Evolutionary conservation across 2,329 filamentous ascomycete genomes (phyloP), one percentile per base, ranked within the genome.

Genomic region (Fusarium sp.): DNA sequence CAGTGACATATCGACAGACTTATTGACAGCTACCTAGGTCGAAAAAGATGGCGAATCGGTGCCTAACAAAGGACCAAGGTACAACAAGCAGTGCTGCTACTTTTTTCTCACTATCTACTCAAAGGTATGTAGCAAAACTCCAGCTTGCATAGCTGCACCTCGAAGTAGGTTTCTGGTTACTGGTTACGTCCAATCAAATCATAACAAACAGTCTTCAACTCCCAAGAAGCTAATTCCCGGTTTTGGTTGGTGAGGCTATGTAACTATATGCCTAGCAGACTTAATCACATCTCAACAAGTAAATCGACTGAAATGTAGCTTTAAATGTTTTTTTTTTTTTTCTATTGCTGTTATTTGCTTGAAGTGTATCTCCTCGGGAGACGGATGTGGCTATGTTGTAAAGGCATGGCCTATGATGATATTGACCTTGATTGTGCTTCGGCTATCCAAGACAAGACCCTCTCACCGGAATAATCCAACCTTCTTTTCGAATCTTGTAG

Each of bases 361-460:
- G 15, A 25, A 42, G 29, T 51, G 25, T 22, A 34, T 14, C 30
- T 52, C 24, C 50, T 34, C 52, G 20, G 34, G 44, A 55, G 32
- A 34, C n/a, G 27, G 25, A 47, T 44, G 30, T 57, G 47, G 43
- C 24, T 53, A 25, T 47, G 51, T 29, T 55, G 32, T 34, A 44
- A 30, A 59, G 30, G 30, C 46, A 30, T 59, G 22, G 42, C 42
- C 44, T 42, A 58, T 61, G 63, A 32, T 40, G 60, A 66, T 43
- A 42, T 50, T 67, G 54, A 42, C 69, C 57, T 45, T 54, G 46
- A 60, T 55, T 51, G 46, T 34, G 47, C 43, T 46, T 32, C 49
- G 27, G 32, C n/a, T 22, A 18, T 54, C 24, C 20, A 20, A 29
- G 24, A 2, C 22, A n/a, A 14, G 15, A 15, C 12, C 24, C 43